Evolutionary conservation across 345 rosid genomes (phyloP).

Genomic region (Aurinia saxatilis): DNA sequence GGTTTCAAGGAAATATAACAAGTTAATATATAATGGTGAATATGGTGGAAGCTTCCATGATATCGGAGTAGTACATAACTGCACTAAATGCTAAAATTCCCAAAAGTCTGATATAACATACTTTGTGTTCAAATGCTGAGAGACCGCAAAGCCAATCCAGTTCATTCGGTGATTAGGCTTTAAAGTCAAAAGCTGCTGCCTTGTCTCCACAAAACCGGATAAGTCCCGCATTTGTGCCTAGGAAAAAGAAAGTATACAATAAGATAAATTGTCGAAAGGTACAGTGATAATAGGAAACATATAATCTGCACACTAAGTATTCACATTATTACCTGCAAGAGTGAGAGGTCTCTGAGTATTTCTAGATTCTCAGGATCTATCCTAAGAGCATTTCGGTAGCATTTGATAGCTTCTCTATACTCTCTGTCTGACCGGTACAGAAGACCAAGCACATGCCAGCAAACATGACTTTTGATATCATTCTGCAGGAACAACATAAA

Average conservation of each 20-base stretch:
- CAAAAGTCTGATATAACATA: constrained; percentile 28
- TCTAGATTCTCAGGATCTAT: constrained; percentile 99
- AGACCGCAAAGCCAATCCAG: constrained; percentile 99
- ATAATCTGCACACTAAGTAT: not conserved
- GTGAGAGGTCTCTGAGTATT: constrained; percentile 89
- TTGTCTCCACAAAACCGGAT: constrained; percentile 92
- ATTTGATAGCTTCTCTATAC: constrained; percentile 97
- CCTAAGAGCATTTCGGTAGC: constrained; percentile 89
- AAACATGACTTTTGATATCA: constrained; percentile 98
- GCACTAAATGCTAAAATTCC: not conserved
- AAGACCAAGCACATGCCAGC: constrained; percentile 99
- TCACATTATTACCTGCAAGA: constrained; percentile 66
- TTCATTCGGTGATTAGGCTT: constrained; percentile 99
- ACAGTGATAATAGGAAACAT: constrained; percentile 1
- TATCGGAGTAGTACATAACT: not conserved
- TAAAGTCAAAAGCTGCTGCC: constrained; percentile 84
- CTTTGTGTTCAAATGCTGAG: constrained; percentile 90
- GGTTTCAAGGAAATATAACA: not conserved
- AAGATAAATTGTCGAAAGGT: not conserved
- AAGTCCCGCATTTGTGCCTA: constrained; percentile 99
- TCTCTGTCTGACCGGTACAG: constrained; percentile 98
- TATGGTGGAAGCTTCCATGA: not conserved
- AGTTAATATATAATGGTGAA: not conserved
- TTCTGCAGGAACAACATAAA: constrained; percentile 51
- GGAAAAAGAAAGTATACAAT: constrained; percentile 7